Conservation (phyloP, 805 yeast genomes). For the Kuraishia piskuri region DNA sequence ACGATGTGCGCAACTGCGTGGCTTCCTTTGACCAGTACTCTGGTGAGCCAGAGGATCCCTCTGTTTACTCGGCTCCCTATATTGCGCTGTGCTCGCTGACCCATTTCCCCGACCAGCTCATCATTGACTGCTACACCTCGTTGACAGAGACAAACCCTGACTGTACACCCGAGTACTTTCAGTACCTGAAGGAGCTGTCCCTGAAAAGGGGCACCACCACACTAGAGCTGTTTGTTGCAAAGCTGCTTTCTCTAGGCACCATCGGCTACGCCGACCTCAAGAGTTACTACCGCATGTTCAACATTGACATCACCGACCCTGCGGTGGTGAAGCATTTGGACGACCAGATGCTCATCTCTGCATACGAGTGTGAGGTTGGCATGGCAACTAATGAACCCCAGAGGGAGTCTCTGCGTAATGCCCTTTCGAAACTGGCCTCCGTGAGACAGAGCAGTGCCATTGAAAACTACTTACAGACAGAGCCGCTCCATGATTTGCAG, state of each 20-base stretch:
- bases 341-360: slow-evolving; percentile 18
- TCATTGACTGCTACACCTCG: slow-evolving; percentile 37
- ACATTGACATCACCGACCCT: slow-evolving; percentile 17
- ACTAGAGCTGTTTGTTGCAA: slow-evolving; percentile 33
- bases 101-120: slow-evolving; percentile 38
- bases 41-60: slow-evolving; percentile 1
- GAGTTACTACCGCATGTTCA: slow-evolving; percentile 17
- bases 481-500: slow-evolving; percentile 32
- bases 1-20: slow-evolving; percentile 13
- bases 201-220: slow-evolving; percentile 37
- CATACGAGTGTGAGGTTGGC: slow-evolving; percentile 15
- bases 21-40: background rate
- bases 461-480: slow-evolving; percentile 31
- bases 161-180: slow-evolving; percentile 43
- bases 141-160: slow-evolving; percentile 33
- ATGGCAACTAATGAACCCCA: slow-evolving; percentile 13
- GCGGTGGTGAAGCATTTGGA: slow-evolving; percentile 11
- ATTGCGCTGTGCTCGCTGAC: slow-evolving; percentile 40
- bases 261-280: slow-evolving; percentile 39
- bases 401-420: slow-evolving; percentile 25
- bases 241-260: slow-evolving; percentile 41
- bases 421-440: slow-evolving; percentile 29
- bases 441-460: slow-evolving; percentile 27
- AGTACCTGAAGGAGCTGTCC: slow-evolving; percentile 44
- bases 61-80: slow-evolving; percentile 14